Base-by-base conservation (phyloP, 345 rosid genomes). In the Murraya koenigii region DNA sequence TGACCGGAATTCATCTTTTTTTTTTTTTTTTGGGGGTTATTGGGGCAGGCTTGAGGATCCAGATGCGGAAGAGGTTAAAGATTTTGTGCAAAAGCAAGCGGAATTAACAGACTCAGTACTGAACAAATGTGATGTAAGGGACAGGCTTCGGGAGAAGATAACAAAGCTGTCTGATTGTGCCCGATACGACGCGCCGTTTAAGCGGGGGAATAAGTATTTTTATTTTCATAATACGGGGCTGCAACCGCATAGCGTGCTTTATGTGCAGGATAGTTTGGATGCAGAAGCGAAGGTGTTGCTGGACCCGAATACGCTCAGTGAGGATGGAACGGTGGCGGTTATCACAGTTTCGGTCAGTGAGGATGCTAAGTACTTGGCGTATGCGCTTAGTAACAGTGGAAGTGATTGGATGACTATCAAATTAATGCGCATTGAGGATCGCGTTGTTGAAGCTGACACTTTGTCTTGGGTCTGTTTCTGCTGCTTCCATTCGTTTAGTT, bases 401-500 rank as follows among this genome's bases (percentile, higher is more conserved):
- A 97, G 99, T 80, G 99, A 94, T 74, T 97, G 99, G 98, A 89
- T 88, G n/a, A 94, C 91, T 0, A 85, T 96, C 54, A 90, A 91
- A 85, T 89, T 92, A 60, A 88, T 90, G 97, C 84, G 79, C 19
- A 62, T 93, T 69, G 87, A 80, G 72, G 92, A 92, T 69, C 91
- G 85, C 86, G 84, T 54, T 82, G 93, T 83, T 23, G 93, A 91
- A 78, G 80, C 88, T 28, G 98, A 94, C 79, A 85, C 89, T 56
- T 77, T 96, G 82, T 85, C 90, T 73, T 94, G 98, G 99, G 98
- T 94, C 81, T 81, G 91, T 49, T 69, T 70, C 60, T 78, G 54
- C 22, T 5, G 10, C 75, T 75, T 19, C 20, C 58, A 1, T 1
- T 68, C 15, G 7, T 13, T 4, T 54, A 26, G 8, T 19, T n/a